These are phyloP conservation scores for Barnettozyma sucrosica DNA, from an alignment of 805 yeast species.

Conservation along the genomic window DNA sequence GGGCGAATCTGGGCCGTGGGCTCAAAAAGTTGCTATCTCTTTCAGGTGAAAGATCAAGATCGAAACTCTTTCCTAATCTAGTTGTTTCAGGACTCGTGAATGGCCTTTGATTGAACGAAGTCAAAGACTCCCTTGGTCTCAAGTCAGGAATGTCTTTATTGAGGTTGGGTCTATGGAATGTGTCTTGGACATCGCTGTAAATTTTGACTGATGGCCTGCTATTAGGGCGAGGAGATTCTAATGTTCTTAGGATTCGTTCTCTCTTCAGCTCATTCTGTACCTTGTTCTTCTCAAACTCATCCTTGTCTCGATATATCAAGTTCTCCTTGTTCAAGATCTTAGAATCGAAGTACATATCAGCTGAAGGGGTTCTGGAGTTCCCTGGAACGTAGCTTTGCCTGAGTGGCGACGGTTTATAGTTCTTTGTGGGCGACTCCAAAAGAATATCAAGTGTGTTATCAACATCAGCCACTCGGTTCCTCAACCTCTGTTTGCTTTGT, in stretches of 20 bases:
- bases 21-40: background rate
- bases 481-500: constrained; percentile 14
- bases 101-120: constrained; percentile 1
- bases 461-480: constrained; percentile 1
- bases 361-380: background rate
- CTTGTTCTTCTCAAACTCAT: constrained; percentile 7
- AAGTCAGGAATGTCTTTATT: constrained; percentile 2
- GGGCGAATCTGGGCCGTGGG: background rate
- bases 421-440: constrained; percentile 12
- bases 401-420: constrained; percentile 9
- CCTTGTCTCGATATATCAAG: constrained; percentile 14
- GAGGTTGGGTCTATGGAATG: background rate
- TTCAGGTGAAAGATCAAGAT: background rate
- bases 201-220: background rate
- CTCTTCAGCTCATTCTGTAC: constrained; percentile 15
- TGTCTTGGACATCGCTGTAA: background rate
- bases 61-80: background rate
- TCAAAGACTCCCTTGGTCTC: background rate
- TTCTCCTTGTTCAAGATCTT: constrained; percentile 15
- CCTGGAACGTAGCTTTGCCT: constrained; percentile 9
- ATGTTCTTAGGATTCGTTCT: constrained; percentile 12
- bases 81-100: constrained; percentile 5
- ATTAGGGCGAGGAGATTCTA: constrained; percentile 1
- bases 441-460: constrained; percentile 7
- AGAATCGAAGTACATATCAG: constrained; percentile 8